A percentile compares a stretch with the other conserved stretches of the same genome.
Conservation (phyloP, 2,329 filamentous ascomycete species). For the Ascochyta fabae region DNA sequence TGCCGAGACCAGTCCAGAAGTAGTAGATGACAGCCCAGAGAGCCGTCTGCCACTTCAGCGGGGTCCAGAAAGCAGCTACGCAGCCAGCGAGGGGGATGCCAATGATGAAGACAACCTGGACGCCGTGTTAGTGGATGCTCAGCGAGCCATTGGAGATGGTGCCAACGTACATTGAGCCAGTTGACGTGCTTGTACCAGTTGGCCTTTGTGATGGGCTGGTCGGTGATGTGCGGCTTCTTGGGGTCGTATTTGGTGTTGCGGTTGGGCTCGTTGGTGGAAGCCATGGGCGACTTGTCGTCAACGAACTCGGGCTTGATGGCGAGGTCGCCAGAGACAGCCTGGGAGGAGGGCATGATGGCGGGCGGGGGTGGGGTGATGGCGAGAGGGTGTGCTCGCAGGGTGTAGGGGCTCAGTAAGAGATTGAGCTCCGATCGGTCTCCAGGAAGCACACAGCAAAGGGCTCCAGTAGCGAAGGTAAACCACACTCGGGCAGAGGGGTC, state of each 20-base stretch:
- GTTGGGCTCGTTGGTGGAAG: slow-evolving; percentile 60
- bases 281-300: slow-evolving; percentile 55
- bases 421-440: slow-evolving; percentile 18
- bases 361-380: slow-evolving; percentile 21
- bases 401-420: slow-evolving; percentile 9
- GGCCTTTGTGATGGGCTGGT: slow-evolving; percentile 76
- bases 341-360: slow-evolving; percentile 58
- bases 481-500: slow-evolving; percentile 28
- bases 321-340: slow-evolving; percentile 55
- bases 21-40: slow-evolving; percentile 81
- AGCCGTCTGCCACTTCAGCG: slow-evolving; percentile 74
- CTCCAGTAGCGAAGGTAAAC: slow-evolving; percentile 24
- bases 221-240: slow-evolving; percentile 85
- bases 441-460: slow-evolving; percentile 23
- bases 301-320: slow-evolving; percentile 58
- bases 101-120: slow-evolving; percentile 82
- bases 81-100: slow-evolving; percentile 77
- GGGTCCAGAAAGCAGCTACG: slow-evolving; percentile 80
- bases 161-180: slow-evolving; percentile 78
- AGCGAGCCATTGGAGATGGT: too few species aligned
- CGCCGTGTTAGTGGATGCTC: slow-evolving; percentile 19
- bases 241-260: slow-evolving; percentile 60
- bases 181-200: slow-evolving; percentile 96
- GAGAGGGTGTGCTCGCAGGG: slow-evolving; percentile 25
- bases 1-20: slow-evolving; percentile 80